Evolutionary conservation across 257 asterid species (phyloP), one percentile per base, ranked within the genome.

Genomic region (Haberlea rhodopensis): DNA sequence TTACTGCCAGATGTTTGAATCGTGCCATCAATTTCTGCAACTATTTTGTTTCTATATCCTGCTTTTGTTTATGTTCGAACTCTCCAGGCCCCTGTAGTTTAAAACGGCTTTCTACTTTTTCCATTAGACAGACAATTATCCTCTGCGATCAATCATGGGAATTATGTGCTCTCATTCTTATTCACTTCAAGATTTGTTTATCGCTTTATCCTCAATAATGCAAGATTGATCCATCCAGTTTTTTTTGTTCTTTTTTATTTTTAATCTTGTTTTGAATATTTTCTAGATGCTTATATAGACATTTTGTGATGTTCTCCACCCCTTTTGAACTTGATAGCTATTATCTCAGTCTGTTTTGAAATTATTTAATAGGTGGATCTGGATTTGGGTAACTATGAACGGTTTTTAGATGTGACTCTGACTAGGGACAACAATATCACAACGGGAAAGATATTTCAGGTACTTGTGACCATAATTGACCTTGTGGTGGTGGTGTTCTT

Each of bases 401-500:
- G 99, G 19, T 90, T 94, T 75, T 76, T 94, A 84, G 97, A 94
- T 71, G 82, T 94, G 75, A 90, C 91, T 10, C 91, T 94, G 62
- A 94, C 97, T 3, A 90, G 90, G 62, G 95, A 94, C 74, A 94
- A 94, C 82, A 94, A 94, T 68, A 94, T 94, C 71, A 94, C 99
- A 62, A 90, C 97, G 24, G 99, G 99, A 67, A 90, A 94, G 87
- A 90, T 94, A 74, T 94, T 87, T 74, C 97, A 94, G 97, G 99
- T 94, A 73, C 66, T 54, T 45, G 66, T 60, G 26, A 65, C 66
- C 23, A 72, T 31, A 22, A 18, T 21, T 29, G 20, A 22, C 45
- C 55, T 71, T 31, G 18, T 46, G 57, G 6, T 10, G 45, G 56
- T 22, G n/a, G 46, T 56, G 34, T 15, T 34, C 37, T 64, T 46